Percentiles rank a stretch among this genome's conserved stretches.
Conservation (phyloP, 2,329 filamentous ascomycete species). For the Fusarium globosum region DNA sequence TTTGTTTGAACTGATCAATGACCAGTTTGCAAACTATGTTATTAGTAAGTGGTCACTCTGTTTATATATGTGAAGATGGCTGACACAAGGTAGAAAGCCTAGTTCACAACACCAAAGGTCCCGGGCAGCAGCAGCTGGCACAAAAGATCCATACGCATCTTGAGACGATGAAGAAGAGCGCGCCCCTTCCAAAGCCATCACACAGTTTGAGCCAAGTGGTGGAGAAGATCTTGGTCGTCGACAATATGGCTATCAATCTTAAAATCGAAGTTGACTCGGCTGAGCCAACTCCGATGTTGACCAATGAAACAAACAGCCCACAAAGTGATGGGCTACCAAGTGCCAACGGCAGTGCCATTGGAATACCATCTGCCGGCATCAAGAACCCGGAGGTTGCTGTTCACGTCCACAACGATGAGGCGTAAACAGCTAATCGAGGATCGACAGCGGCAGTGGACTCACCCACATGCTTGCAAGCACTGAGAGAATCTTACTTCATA, state of each 20-base stretch:
- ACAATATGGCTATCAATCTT: slow-evolving; percentile 46
- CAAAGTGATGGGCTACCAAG: slow-evolving; percentile 74
- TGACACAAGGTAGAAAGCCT: slow-evolving; percentile 75
- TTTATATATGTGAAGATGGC: not conserved
- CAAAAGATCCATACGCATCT: slow-evolving; percentile 69
- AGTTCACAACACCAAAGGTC: slow-evolving; percentile 65
- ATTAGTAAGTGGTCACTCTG: slow-evolving; percentile 78
- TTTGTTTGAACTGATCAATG: slow-evolving; percentile 83
- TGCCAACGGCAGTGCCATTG: slow-evolving; percentile 67
- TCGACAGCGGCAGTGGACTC: not conserved
- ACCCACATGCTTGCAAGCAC: not conserved
- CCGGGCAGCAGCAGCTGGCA: slow-evolving; percentile 68
- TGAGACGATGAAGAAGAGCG: slow-evolving; percentile 62
- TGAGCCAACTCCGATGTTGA: slow-evolving; percentile 73
- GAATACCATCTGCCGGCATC: slow-evolving; percentile 49
- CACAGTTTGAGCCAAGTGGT: not conserved
- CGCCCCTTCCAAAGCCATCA: slow-evolving; percentile 65
- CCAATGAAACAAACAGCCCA: slow-evolving; percentile 75
- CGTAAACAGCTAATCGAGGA: slow-evolving; percentile 26
- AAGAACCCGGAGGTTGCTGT: slow-evolving; percentile 35
- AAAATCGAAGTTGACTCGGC: slow-evolving; percentile 62
- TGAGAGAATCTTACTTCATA: not conserved
- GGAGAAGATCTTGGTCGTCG: not conserved
- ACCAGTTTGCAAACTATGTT: slow-evolving; percentile 96
- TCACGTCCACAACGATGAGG: slow-evolving; percentile 48